Conservation (phyloP, 2,329 filamentous ascomycete genomes). For the Aaosphaeria pasadenensis region DNA sequence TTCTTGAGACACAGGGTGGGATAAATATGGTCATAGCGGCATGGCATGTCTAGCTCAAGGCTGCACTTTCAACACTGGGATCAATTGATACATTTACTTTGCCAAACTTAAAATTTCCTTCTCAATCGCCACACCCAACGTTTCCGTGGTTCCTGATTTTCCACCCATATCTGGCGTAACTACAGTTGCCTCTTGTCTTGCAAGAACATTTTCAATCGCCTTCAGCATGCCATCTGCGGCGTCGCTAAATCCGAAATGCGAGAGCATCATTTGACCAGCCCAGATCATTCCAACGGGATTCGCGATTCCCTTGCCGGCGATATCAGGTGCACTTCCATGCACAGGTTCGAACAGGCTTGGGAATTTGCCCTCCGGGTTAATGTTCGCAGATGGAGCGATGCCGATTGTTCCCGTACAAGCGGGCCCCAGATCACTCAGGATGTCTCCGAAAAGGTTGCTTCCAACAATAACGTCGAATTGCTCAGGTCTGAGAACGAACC, state of each 20-base stretch:
- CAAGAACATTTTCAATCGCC: constrained; percentile 7
- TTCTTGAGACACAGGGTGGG: no score
- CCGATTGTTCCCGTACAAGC: constrained; percentile 8
- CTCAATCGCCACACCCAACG: constrained; percentile 3
- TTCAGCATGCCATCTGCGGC: constrained; percentile 2
- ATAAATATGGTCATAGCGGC: no score
- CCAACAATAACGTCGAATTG: constrained; percentile 44
- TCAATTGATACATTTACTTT: not conserved
- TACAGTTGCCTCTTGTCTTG: not conserved
- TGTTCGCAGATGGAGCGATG: constrained; percentile 6
- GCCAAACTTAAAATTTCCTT: constrained; percentile 1
- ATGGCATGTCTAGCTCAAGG: no score
- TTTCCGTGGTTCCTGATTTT: constrained; percentile 1
- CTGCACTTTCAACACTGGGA: no score
- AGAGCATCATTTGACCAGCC: constrained; percentile 5
- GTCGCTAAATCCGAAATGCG: constrained; percentile 5
- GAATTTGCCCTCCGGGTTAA: constrained; percentile 4
- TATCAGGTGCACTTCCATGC: constrained; percentile 11
- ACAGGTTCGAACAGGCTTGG: constrained; percentile 9
- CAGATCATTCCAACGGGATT: constrained; percentile 10
- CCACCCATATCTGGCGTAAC: constrained; percentile 7
- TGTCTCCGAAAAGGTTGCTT: constrained; percentile 9
- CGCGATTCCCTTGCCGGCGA: constrained; percentile 11
- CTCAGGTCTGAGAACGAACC: constrained; percentile 61
- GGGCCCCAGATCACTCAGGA: constrained; percentile 6